Evolutionary conservation across 1,284 basidiomycete species (phyloP).

Genomic region (Pseudozyma thailandica): DNA sequence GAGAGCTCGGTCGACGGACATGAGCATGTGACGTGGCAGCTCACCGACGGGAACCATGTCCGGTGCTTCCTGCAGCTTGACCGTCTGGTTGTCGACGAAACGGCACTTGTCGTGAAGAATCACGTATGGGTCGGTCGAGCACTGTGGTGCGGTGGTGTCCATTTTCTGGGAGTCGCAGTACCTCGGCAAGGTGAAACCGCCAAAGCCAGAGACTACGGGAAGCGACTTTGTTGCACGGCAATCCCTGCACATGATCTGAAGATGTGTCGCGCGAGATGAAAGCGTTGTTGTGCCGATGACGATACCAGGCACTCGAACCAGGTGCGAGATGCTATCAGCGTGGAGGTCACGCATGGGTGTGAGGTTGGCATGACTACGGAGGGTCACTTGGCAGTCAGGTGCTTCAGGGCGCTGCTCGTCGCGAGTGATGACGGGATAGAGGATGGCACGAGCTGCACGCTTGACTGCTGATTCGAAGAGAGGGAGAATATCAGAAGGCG

Average conservation of each 20-base stretch:
- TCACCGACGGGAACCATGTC: conserved; percentile 99
- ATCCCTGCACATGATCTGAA: conserved; percentile 90
- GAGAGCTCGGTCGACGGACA: conserved; percentile 79
- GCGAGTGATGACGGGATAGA: conserved; percentile 60
- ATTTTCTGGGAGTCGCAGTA: conserved; percentile 62
- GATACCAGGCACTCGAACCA: conserved; percentile 96
- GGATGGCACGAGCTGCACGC: conserved; percentile 61
- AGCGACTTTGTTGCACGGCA: conserved; percentile 82
- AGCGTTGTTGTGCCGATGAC: conserved; percentile 96
- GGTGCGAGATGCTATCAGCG: conserved; percentile 91
- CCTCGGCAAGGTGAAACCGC: conserved; percentile 74
- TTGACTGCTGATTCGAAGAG: conserved; percentile 70
- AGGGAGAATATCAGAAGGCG: conserved; percentile 88
- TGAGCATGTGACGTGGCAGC: conserved; percentile 91
- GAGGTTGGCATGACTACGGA: conserved; percentile 85
- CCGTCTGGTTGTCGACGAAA: conserved; percentile 94
- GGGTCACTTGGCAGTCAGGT: conserved; percentile 87
- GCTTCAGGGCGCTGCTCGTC: conserved; percentile 57
- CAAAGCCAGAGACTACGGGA: conserved; percentile 80
- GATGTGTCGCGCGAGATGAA: conserved; percentile 88
- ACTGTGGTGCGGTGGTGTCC: conserved; percentile 78
- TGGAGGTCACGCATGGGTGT: conserved; percentile 85
- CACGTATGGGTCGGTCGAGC: conserved; percentile 93
- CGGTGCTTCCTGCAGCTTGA: conserved; percentile 98
- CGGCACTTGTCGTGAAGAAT: conserved; percentile 94